A percentile compares a stretch with the other conserved stretches of the same genome.
phyloP scores from a whole-genome alignment of 768 basidiomycete genomes.

The Suillus placidus region DNA sequence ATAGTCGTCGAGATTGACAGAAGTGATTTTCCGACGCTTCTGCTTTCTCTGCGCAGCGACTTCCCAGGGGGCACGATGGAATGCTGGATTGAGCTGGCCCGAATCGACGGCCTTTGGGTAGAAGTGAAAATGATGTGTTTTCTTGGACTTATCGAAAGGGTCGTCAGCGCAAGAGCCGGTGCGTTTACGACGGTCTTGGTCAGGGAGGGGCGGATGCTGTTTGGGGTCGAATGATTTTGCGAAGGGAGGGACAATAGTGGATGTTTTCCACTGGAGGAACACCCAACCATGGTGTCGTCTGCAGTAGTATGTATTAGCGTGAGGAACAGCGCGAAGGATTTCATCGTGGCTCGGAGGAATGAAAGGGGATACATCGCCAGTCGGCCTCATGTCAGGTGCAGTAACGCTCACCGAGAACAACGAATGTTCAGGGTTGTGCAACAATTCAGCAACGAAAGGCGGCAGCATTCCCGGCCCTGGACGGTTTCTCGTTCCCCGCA shows the following conservation, averaged over 20 bases:
- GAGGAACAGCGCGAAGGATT: slow-evolving; percentile 69
- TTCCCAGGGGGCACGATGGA: slow-evolving; percentile 63
- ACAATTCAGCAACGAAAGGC: slow-evolving; percentile 62
- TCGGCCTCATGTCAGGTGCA: slow-evolving; percentile 35
- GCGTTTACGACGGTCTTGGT: slow-evolving; percentile 51
- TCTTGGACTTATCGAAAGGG: slow-evolving; percentile 49
- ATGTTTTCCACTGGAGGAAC: slow-evolving; percentile 69
- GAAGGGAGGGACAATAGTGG: slow-evolving; percentile 62
- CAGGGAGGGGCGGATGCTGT: slow-evolving; percentile 52
- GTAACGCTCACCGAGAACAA: slow-evolving; percentile 61
- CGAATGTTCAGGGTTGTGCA: slow-evolving; percentile 75
- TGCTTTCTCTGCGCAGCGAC: slow-evolving; percentile 51
- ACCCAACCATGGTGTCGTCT: slow-evolving; percentile 84
- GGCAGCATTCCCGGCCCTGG: slow-evolving; percentile 76
- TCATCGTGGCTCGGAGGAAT: slow-evolving; percentile 60
- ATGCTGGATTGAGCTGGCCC: slow-evolving; percentile 64
- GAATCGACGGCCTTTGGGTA: slow-evolving; percentile 73
- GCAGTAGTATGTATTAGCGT: slow-evolving; percentile 84
- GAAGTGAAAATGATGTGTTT: slow-evolving; percentile 82
- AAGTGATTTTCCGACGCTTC: slow-evolving; percentile 53
- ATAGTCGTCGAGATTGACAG: slow-evolving; percentile 36
- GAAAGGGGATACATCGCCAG: slow-evolving; percentile 18
- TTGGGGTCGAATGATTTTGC: slow-evolving; percentile 52
- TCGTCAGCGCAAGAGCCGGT: slow-evolving; percentile 58
- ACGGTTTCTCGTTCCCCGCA: slow-evolving; percentile 47